These are phyloP conservation scores for Cytospora paraplurivora DNA, from an alignment of 2,329 filamentous ascomycete genomes.

Conservation along the genomic window DNA sequence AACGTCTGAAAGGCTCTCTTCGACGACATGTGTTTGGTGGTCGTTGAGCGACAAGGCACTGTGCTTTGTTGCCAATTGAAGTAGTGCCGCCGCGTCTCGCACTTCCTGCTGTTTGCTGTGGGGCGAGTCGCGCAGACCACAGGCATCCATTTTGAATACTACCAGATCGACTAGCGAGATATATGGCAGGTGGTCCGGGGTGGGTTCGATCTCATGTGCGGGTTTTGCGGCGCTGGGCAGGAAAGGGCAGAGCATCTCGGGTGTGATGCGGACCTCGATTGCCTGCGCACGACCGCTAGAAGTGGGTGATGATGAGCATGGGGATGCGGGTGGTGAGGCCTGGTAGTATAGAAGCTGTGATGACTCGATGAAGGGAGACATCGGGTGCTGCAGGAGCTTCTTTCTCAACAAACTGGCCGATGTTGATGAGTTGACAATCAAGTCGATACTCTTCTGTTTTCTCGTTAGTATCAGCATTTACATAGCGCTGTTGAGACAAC, in stretches of 20 bases:
- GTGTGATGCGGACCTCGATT: conserved; percentile 28
- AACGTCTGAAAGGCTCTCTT: conserved; percentile 24
- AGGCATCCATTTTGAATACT: conserved; percentile 29
- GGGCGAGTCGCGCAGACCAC: conserved; percentile 25
- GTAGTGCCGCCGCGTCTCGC: conserved; percentile 22
- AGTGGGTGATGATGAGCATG: conserved; percentile 6
- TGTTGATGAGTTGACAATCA: conserved; percentile 27
- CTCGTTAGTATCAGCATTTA: neutral
- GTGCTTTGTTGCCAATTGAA: conserved; percentile 27
- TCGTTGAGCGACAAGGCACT: conserved; percentile 27
- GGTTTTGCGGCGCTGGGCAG: conserved; percentile 26
- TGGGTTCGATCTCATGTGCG: conserved; percentile 19
- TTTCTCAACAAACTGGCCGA: conserved; percentile 27
- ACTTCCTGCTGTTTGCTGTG: conserved; percentile 28
- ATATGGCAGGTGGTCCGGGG: conserved; percentile 22
- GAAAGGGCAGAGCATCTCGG: conserved; percentile 28
- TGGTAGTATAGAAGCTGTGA: conserved; percentile 27
- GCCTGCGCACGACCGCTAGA: conserved; percentile 5
- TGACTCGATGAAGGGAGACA: conserved; percentile 25
- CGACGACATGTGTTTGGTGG: conserved; percentile 22
- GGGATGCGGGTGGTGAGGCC: conserved; percentile 19
- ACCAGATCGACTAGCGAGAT: conserved; percentile 25
- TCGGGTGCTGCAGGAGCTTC: conserved; percentile 27
- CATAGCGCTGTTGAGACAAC: neutral
- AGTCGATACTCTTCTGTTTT: conserved; percentile 26